Evolutionary conservation across 176 grass and related monocot genomes (phyloP), one percentile per base, ranked within the genome.

Genomic region (Eragrostis curvula): DNA sequence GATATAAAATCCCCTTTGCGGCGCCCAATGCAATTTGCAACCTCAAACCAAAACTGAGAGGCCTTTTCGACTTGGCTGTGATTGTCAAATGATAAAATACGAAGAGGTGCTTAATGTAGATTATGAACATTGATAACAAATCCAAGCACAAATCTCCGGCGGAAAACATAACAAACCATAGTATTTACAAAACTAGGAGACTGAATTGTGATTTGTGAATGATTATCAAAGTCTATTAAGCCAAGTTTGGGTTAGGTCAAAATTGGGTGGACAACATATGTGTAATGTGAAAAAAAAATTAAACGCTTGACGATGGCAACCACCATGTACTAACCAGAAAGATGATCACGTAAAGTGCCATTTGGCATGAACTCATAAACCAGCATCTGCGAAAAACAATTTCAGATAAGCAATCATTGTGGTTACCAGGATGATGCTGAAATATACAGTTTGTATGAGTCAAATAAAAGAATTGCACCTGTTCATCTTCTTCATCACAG

Each of bases 351-450:
- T 66, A 97, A 66, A 81, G 96, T 99, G 41, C 96, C 96, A 71
- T 99, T 99, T 46, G 91, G 66, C 89, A 99, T 99, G 79, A 88
- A 99, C 76, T 99, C 93, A 74, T 99, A 99, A 62, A 99, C 96
- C 3, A 99, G 75, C 96, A 99, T 99, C 96, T 99, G 80, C 64
- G 83, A 87, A 66, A 93, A n/a, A 88, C 13, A 83, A 76, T 78
- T 64, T 88, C 25, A 15, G 66, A 42, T 58, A 23, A 78, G 25
- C 30, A 61, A 21, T 17, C 67, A 28, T 32, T 65, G 8, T 30
- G 3, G 18, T 62, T 59, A 68, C 70, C 9, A n/a, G 55, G 46
- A 74, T 12, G 8, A 57, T 44, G 32, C 61, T 76, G 12, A 30
- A 72, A 76, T 81, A 74, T 43, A 57, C 48, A 9, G 47, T 29